phyloP scores from a whole-genome alignment of 225 moss, liverwort and hornwort genomes.

The Lunularia cruciata region DNA sequence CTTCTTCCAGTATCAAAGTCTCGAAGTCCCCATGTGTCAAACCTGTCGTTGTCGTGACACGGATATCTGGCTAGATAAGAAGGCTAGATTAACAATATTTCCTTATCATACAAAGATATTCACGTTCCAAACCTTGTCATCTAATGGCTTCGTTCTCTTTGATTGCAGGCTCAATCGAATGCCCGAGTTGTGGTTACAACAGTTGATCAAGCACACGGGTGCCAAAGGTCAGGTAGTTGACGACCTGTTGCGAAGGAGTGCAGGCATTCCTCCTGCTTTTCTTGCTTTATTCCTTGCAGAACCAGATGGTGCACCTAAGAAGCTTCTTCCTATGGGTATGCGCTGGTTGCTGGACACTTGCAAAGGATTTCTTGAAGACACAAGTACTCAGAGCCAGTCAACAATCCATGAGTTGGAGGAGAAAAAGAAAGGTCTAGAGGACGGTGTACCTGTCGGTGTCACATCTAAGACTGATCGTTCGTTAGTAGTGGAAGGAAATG shows the following conservation, averaged over 20 bases:
- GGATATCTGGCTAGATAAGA: no score
- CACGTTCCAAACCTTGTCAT: neutral
- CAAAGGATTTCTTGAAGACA: constrained; percentile 48
- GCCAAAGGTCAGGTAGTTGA: constrained; percentile 94
- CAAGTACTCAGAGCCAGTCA: constrained; percentile 34
- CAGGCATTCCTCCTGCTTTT: constrained; percentile 98
- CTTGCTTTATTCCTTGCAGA: constrained; percentile 92
- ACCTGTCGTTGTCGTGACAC: no score
- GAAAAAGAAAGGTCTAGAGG: constrained; percentile 28
- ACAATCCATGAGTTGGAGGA: constrained; percentile 5
- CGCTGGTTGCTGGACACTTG: constrained; percentile 87
- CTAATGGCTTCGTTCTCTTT: neutral
- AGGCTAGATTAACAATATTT: no score
- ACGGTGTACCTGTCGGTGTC: constrained; percentile 30
- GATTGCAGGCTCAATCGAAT: constrained; percentile 77
- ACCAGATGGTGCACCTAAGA: constrained; percentile 97
- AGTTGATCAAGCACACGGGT: constrained; percentile 78
- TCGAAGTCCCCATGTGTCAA: no score
- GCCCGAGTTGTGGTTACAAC: constrained; percentile 88
- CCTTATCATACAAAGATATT: no score
- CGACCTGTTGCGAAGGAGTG: constrained; percentile 88
- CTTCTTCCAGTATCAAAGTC: neutral
- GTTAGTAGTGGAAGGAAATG: neutral
- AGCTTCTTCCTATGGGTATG: constrained; percentile 90
- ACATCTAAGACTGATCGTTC: neutral